phyloP scores from a whole-genome alignment of 345 rosid genomes.

The Salix purpurea region DNA sequence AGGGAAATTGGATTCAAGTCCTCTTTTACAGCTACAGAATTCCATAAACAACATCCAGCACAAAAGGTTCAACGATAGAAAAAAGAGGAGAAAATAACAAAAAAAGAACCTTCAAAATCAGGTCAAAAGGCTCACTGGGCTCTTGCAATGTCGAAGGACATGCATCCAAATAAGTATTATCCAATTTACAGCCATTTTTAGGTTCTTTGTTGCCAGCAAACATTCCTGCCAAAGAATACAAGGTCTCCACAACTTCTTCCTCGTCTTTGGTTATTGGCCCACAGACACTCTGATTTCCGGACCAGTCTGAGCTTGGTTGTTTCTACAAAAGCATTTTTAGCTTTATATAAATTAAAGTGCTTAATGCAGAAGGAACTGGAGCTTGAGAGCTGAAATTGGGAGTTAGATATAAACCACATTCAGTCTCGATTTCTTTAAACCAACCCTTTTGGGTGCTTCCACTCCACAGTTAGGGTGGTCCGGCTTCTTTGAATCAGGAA shows the following conservation, averaged over 20 bases:
- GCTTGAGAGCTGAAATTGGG: constrained; percentile 3
- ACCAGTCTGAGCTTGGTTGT: constrained; percentile 16
- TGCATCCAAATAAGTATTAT: constrained; percentile 15
- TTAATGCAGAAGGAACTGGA: constrained; percentile 1
- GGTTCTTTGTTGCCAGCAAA: constrained; percentile 34
- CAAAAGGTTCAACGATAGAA: background rate
- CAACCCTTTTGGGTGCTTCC: constrained; percentile 38
- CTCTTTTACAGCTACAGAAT: constrained; percentile 25
- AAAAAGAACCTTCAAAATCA: constrained; percentile 18
- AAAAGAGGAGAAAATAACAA: background rate
- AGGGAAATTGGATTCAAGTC: constrained; percentile 23
- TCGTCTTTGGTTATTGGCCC: constrained; percentile 82
- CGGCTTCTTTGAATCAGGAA: constrained; percentile 51
- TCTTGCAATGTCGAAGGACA: constrained; percentile 26
- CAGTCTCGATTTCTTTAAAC: constrained; percentile 38
- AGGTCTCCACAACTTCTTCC: constrained; percentile 89
- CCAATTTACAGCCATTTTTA: constrained; percentile 24
- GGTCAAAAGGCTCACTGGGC: constrained; percentile 15
- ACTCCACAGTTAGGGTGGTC: constrained; percentile 33
- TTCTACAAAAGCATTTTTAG: constrained; percentile 12
- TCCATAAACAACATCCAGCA: constrained; percentile 1
- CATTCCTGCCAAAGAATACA: constrained; percentile 78
- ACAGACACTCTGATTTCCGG: constrained; percentile 3
- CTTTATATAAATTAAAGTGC: constrained; percentile 11
- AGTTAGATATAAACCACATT: constrained; percentile 40